These are phyloP conservation scores for Chrysochromulina tobinii DNA, from an alignment of 78 protist genomes.

Conservation along the genomic window DNA sequence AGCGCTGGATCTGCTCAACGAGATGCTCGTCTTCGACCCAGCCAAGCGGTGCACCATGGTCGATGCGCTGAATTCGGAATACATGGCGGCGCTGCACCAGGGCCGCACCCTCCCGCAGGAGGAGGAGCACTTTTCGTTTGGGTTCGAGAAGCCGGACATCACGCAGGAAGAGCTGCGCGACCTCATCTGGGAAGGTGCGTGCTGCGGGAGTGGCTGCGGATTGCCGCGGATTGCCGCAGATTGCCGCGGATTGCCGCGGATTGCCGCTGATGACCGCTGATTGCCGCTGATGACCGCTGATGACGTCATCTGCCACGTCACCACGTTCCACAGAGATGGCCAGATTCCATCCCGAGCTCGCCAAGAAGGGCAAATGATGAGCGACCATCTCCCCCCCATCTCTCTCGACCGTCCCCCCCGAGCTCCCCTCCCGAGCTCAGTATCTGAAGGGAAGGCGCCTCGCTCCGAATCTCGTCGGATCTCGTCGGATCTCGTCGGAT, in stretches of 20 bases:
- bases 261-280: no score
- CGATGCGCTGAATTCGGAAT: neutral
- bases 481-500: no score
- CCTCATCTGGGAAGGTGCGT: neutral
- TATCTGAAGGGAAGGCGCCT: no score
- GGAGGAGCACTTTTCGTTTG: neutral
- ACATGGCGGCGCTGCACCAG: neutral
- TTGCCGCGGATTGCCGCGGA: no score
- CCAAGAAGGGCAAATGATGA: neutral
- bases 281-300: no score
- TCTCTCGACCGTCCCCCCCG: no score
- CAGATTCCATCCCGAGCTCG: neutral
- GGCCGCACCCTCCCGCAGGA: neutral
- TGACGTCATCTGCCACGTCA: no score
- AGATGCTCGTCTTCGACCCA: constrained; percentile 90
- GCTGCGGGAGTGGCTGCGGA: no score
- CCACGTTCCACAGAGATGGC: neutral
- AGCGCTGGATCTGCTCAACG: constrained; percentile 83
- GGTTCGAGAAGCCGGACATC: neutral
- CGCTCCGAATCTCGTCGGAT: no score
- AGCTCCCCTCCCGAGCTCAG: no score
- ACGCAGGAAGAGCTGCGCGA: neutral
- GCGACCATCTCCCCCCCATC: no score
- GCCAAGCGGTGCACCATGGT: constrained; percentile 60
- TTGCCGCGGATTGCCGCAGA: no score